Evolutionary conservation across 2,329 filamentous ascomycete species (phyloP), one percentile per base, ranked within the genome.

Genomic region (Fusarium oxysporum): DNA sequence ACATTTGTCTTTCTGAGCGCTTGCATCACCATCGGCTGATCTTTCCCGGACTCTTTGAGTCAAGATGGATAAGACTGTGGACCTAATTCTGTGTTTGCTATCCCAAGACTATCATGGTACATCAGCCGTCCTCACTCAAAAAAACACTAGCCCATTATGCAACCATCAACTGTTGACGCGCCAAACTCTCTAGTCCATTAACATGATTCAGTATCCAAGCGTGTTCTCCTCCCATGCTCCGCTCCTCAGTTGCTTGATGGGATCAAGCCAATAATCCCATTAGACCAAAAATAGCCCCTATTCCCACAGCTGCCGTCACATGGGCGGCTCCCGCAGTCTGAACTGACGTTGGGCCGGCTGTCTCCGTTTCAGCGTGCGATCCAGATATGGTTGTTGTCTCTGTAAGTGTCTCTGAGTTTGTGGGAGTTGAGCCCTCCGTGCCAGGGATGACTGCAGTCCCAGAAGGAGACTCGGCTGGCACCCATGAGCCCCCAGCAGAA

Each of bases 241-340:
- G 23, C 23, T 56, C 40, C 61, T 21, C 23, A 48, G 28, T 50
- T 54, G 17, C 51, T 38, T 38, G 30, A 55, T n/a, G 41, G 16
- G 54, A 51, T 76, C 56, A 78, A 58, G 51, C 73, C 60, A 77
- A 69, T n/a, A 77, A 55, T 35, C 65, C 71, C 66, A 78, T 68
- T 37, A 78, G 40, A 47, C 76, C 76, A 47, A 78, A 47, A 25
- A 78, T 41, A 51, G 69, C 76, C 41, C 76, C 71, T 55, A 78
- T 65, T 33, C 75, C 76, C 40, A 77, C 58, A 32, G 69, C 76
- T 19, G 58, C 74, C 54, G 64, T 77, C 37, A 69, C 64, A 32
- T 67, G 69, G 32, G 65, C 72, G 30, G 68, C 76, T 58, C 73
- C 74, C 21, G 74, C 76, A 40, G 68, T 70, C 56, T 76, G 77